Conservation (phyloP, 1,284 basidiomycete genomes). For the Phellopilus nigrolimitatus region DNA sequence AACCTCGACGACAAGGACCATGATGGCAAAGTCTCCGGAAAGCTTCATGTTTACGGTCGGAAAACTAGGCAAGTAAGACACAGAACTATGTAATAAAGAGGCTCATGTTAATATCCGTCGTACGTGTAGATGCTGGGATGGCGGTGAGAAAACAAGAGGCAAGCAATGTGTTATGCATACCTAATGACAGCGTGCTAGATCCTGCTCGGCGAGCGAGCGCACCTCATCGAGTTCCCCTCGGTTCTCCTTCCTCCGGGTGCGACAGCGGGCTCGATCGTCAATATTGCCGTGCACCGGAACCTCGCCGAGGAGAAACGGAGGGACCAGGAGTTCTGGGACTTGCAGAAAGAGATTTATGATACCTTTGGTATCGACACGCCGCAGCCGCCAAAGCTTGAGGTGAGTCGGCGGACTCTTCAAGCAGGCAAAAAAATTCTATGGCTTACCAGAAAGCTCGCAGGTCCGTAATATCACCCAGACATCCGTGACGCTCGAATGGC, state of each 20-base stretch:
- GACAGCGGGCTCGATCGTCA: conserved; percentile 91
- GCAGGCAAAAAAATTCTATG: not conserved
- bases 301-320: conserved; percentile 75
- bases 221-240: conserved; percentile 94
- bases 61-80: conserved; percentile 58
- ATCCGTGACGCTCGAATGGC: conserved; percentile 91
- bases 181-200: conserved; percentile 49
- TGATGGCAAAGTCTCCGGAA: conserved; percentile 29
- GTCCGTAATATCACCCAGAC: conserved; percentile 95
- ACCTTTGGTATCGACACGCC: conserved; percentile 71
- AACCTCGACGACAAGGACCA: conserved; percentile 25
- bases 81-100: conserved; percentile 19
- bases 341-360: conserved; percentile 77
- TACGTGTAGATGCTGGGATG: conserved; percentile 70
- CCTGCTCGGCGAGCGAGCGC: conserved; percentile 85
- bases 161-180: conserved; percentile 7
- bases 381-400: conserved; percentile 66
- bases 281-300: conserved; percentile 89
- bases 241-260: conserved; percentile 86
- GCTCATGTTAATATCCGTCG: conserved; percentile 38
- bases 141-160: conserved; percentile 43
- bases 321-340: conserved; percentile 73
- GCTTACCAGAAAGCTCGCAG: too few relatives aligned
- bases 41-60: conserved; percentile 68
- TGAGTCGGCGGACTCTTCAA: conserved; percentile 29